Evolutionary conservation across 2,329 filamentous ascomycete genomes (phyloP).

Genomic region (Alternaria consortialis): DNA sequence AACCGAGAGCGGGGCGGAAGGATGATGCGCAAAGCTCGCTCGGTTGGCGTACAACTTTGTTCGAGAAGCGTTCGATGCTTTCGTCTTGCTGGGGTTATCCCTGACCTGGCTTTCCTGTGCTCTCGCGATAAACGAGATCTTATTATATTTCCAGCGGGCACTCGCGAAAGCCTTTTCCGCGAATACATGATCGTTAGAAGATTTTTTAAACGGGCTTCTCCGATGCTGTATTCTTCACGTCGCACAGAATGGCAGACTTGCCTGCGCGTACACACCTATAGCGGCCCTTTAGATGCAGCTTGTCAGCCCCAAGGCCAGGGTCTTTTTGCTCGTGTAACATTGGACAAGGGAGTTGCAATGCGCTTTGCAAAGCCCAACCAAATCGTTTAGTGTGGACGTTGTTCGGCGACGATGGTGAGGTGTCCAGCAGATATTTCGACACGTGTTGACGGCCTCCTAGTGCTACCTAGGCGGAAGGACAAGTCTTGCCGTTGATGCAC

Average conservation of each 20-base stretch:
- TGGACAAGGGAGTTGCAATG: slow-evolving; percentile 13
- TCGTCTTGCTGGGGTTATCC: slow-evolving; percentile 29
- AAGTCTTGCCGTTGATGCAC: slow-evolving; percentile 24
- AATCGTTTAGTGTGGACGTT: not conserved
- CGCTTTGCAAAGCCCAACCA: not conserved
- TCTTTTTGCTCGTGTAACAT: slow-evolving; percentile 27
- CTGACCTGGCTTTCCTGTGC: slow-evolving; percentile 25
- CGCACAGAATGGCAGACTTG: slow-evolving; percentile 25
- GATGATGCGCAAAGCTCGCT: slow-evolving; percentile 27
- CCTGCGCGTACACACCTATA: slow-evolving; percentile 7
- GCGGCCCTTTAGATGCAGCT: slow-evolving; percentile 10
- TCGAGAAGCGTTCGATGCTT: slow-evolving; percentile 33
- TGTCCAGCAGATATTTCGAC: slow-evolving; percentile 15
- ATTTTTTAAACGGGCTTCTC: not conserved
- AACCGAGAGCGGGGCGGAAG: slow-evolving; percentile 27
- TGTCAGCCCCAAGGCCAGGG: slow-evolving; percentile 27
- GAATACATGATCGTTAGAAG: not conserved
- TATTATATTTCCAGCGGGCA: not conserved
- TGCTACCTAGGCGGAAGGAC: slow-evolving; percentile 5
- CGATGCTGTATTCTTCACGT: slow-evolving; percentile 1
- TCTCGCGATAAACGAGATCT: slow-evolving; percentile 26
- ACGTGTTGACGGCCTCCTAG: slow-evolving; percentile 11
- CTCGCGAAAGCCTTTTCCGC: not conserved
- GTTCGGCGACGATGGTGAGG: slow-evolving; percentile 4
- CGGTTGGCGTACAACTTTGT: slow-evolving; percentile 35